Base-by-base conservation (phyloP, 257 asterid species). In the Cordia subcordata region DNA sequence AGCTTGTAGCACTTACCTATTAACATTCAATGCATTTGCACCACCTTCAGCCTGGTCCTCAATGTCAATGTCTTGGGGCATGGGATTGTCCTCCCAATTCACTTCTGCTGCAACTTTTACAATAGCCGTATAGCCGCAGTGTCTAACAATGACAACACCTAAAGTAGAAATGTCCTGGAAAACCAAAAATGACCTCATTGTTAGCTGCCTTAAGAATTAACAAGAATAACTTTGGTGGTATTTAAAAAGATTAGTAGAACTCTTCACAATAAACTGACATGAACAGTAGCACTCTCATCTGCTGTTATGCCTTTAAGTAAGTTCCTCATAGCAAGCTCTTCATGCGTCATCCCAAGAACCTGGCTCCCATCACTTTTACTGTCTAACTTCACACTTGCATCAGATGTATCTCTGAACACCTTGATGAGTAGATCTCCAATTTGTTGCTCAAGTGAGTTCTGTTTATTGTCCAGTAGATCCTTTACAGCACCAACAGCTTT, bases 291-390 rank as follows among this genome's bases (percentile, higher is more conserved):
- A 73, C 82, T 86, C 73, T 83, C 95, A 65, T 86, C 95, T 50
- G 91, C 95, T 67, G 95, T 86, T 50, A 86, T 79, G 75, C 95
- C 95, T 70, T 86, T 86, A 64, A 86, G 82, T 77, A 86, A 74
- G 77, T 83, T 86, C 62, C 91, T 77, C 73, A 71, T 65, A 33
- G 85, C 78, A 37, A 86, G 74, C 59, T 81, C 84, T 64, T 75
- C 84, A 1, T 63, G 75, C 8, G 89, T 70, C 47, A 83, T 65
- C 67, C 78, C 82, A 59, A 83, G 87, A 74, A 81, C 87, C 65
- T 49, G 77, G 63, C 77, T 74, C 57, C 95, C 87, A 23, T 83
- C 92, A 47, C 66, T 79, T 68, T 86, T 86, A 65, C 76, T 66
- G 61, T 86, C 91, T 75, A 68, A 39, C 73, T 83, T 86, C 21